These are phyloP conservation scores for Thalassiosira hispida DNA, from an alignment of 352 stramenopile genomes.

Conservation along the genomic window DNA sequence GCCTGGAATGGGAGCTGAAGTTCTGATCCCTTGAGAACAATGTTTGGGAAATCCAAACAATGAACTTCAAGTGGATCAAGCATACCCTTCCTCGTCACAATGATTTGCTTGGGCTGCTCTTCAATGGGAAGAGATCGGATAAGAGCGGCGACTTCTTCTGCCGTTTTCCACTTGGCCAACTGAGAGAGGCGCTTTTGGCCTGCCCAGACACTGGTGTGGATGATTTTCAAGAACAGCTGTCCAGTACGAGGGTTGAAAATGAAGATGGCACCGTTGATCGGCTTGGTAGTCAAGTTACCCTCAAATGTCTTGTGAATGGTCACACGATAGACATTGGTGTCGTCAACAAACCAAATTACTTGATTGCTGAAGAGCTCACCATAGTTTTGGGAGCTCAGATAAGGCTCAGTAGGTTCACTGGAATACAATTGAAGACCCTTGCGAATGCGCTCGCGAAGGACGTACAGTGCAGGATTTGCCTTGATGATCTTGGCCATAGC, in stretches of 20 bases:
- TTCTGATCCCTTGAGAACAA: slow-evolving; percentile 98
- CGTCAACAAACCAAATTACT: slow-evolving; percentile 99
- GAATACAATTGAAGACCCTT: slow-evolving; percentile 99
- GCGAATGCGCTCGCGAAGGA: slow-evolving; percentile 98
- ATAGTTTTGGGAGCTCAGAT: slow-evolving; percentile 99
- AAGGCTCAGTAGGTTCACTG: slow-evolving; percentile 99
- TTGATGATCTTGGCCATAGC: slow-evolving; percentile 99
- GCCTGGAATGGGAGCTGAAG: slow-evolving; percentile 99
- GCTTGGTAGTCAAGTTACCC: slow-evolving; percentile 99
- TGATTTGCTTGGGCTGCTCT: slow-evolving; percentile 99
- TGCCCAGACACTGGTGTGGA: slow-evolving; percentile 99
- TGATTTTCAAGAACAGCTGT: slow-evolving; percentile 99
- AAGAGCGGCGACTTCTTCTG: slow-evolving; percentile 98
- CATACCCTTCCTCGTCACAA: slow-evolving; percentile 99
- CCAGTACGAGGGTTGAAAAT: slow-evolving; percentile 99
- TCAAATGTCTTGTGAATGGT: slow-evolving; percentile 99
- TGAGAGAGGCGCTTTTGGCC: slow-evolving; percentile 99
- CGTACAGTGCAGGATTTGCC: slow-evolving; percentile 99
- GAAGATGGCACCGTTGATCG: slow-evolving; percentile 99
- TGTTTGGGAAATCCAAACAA: slow-evolving; percentile 99
- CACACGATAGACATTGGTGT: slow-evolving; percentile 99
- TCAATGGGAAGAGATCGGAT: slow-evolving; percentile 99
- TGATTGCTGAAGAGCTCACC: slow-evolving; percentile 99
- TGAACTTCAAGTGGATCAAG: slow-evolving; percentile 99
- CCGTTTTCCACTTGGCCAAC: slow-evolving; percentile 99